Percentiles rank a stretch among this genome's conserved stretches.
These are phyloP conservation scores for Aspergillus sp. DNA, from an alignment of 2,329 filamentous ascomycete genomes.

Conservation along the genomic window DNA sequence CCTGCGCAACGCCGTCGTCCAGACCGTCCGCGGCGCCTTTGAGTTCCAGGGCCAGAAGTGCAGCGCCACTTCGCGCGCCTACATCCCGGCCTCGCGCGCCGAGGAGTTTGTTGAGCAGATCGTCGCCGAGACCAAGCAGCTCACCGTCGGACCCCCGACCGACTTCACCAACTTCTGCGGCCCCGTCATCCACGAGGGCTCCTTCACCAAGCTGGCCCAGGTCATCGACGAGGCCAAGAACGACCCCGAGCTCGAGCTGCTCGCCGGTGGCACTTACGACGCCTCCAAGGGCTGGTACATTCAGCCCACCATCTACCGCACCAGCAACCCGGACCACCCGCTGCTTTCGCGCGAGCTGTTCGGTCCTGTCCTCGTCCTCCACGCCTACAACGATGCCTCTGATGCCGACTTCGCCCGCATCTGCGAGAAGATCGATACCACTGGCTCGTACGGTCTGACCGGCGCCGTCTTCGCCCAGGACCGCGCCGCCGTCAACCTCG, in stretches of 20 bases:
- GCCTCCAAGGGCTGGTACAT: conserved; percentile 77
- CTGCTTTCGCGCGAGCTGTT: conserved; percentile 79
- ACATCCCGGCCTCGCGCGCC: conserved; percentile 74
- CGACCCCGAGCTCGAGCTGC: conserved; percentile 68
- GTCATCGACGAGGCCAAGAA: conserved; percentile 78
- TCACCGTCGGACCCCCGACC: conserved; percentile 69
- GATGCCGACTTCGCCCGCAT: conserved; percentile 58
- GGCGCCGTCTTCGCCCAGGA: conserved; percentile 43
- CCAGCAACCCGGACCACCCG: conserved; percentile 69
- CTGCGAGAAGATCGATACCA: conserved; percentile 49
- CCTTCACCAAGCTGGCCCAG: conserved; percentile 74
- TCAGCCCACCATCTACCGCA: conserved; percentile 76
- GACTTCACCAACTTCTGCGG: conserved; percentile 78
- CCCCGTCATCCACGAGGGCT: conserved; percentile 77
- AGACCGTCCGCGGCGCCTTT: conserved; percentile 83
- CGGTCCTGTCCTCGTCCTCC: conserved; percentile 69
- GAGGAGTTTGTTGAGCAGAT: conserved; percentile 67
- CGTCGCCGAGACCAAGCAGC: conserved; percentile 63
- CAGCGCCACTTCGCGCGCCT: conserved; percentile 76
- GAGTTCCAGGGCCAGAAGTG: conserved; percentile 93
- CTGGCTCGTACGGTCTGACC: conserved; percentile 41
- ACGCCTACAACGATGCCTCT: conserved; percentile 72
- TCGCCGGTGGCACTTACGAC: conserved; percentile 76
- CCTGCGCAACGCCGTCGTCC: conserved; percentile 71
- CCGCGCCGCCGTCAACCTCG: conserved; percentile 32